These are phyloP conservation scores for Saccharomycopsis sp. DNA, from an alignment of 805 yeast species.

Conservation along the genomic window DNA sequence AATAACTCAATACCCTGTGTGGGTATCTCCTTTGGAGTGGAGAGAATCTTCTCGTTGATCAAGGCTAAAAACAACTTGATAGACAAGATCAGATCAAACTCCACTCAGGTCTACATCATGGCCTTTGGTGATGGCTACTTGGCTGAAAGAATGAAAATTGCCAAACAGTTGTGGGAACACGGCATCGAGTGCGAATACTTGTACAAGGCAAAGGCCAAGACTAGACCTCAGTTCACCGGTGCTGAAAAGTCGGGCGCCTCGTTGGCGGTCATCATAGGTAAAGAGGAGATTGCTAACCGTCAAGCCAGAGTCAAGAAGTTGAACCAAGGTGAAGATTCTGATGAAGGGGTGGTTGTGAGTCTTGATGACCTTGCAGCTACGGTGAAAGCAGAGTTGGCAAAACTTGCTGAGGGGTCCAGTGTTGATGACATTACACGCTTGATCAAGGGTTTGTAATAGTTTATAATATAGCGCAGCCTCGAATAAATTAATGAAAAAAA, in stretches of 20 bases:
- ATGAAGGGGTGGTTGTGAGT: conserved; percentile 74
- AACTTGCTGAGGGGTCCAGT: conserved; percentile 21
- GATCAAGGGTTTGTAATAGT: conserved; percentile 7
- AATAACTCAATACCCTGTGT: conserved; percentile 85
- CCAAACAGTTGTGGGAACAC: conserved; percentile 76
- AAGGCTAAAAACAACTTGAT: conserved; percentile 62
- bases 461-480: no score
- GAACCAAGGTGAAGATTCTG: conserved; percentile 81
- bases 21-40: conserved; percentile 95
- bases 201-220: conserved; percentile 88
- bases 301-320: conserved; percentile 77
- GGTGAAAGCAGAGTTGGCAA: conserved; percentile 44
- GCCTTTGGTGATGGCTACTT: conserved; percentile 98
- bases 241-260: conserved; percentile 93
- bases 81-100: conserved; percentile 63
- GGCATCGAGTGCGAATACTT: conserved; percentile 88
- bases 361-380: conserved; percentile 49
- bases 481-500: no score
- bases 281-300: conserved; percentile 82
- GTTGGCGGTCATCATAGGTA: conserved; percentile 86
- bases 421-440: conserved; percentile 10
- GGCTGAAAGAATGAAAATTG: conserved; percentile 81
- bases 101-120: conserved; percentile 92
- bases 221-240: conserved; percentile 94
- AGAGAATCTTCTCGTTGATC: conserved; percentile 83